Evolutionary conservation across 75 land plant genomes (phyloP), one percentile per base, ranked within the genome.

Genomic region (Pinus tabuliformis): DNA sequence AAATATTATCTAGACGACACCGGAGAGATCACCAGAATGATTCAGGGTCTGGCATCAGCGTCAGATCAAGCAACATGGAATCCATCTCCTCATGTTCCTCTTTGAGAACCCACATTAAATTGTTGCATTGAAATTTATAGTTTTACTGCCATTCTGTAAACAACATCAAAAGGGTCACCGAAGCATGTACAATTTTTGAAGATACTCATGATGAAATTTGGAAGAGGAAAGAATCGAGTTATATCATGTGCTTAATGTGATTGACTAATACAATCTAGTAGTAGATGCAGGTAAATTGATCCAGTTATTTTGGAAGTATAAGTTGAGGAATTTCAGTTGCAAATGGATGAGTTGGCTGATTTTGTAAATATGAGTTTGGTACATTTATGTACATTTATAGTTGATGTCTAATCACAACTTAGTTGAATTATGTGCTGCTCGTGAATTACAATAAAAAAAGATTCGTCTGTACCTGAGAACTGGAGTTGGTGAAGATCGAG

Each of bases 1-100:
- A 92, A 88, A 77, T 92, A 90, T 58, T 92, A 86, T 58, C 33
- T 92, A 59, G 95, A 92, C 16, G 95, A 90, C 64, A 85, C 83
- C 0, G 59, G 62, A 6, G 93, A 91, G 65, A 88, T 93, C 7
- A 39, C 89, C 21, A 80, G 86, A 73, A 84, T 91, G 88, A 57
- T 93, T 15, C 89, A 91, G 76, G 96, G 84, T 26, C 82, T 93
- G 52, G 87, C 90, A 4, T 17, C 78, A 33, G 95, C 83, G 21
- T 85, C 94, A 0, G 87, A 84, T 45, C 84, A 72, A 49, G 73
- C 81, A 45, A 76, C 83, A 14, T 24, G 76, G 59, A 73, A 73
- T 56, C 12, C 58, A 24, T 24, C 16, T 73, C 17, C 59, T 22
- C 33, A 52, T 52, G 26, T 73, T 73, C 52, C 61, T 22, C 36